phyloP scores from a whole-genome alignment of 371 early-diverging fungal genomes.

The Actinomortierella wolfii region DNA sequence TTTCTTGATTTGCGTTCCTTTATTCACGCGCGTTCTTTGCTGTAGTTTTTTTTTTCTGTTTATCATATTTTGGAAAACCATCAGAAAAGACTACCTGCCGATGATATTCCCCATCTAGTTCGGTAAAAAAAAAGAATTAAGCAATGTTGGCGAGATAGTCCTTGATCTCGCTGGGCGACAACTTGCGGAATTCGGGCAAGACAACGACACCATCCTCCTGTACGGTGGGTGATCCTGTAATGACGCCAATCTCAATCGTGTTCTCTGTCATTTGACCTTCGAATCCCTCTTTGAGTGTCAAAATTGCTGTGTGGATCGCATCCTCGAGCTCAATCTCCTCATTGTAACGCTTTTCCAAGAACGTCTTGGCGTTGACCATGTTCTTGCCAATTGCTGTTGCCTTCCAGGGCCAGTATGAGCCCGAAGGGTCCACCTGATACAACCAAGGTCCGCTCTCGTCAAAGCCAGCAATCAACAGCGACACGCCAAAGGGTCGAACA shows the following conservation, averaged over 20 bases:
- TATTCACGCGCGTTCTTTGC: too few relatives aligned
- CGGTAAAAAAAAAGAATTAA: conserved; percentile 39
- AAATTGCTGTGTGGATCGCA: conserved; percentile 96
- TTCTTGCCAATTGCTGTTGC: conserved; percentile 99
- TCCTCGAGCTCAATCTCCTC: conserved; percentile 97
- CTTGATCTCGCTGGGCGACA: conserved; percentile 83
- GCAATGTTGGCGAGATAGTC: conserved; percentile 96
- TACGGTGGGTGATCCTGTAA: conserved; percentile 64
- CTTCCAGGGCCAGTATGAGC: conserved; percentile 98
- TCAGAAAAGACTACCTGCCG: too few relatives aligned
- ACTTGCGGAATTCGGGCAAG: conserved; percentile 74
- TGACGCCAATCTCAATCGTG: conserved; percentile 94
- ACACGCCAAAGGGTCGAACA: conserved; percentile 99
- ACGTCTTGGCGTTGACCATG: conserved; percentile 98
- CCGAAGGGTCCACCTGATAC: conserved; percentile 99
- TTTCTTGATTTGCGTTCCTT: too few relatives aligned
- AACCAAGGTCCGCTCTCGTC: conserved; percentile 91
- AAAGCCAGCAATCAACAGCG: conserved; percentile 94
- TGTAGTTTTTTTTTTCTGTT: too few relatives aligned
- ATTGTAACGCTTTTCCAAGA: conserved; percentile 96
- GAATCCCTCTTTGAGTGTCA: conserved; percentile 97
- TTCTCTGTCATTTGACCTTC: conserved; percentile 96
- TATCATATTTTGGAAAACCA: too few relatives aligned
- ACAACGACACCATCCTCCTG: conserved; percentile 56
- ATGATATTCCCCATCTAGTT: too few relatives aligned